Percentiles rank a stretch among this genome's conserved stretches.
Conservation (phyloP, 2,329 filamentous ascomycete species). For the Arthrinium phaeospermum region DNA sequence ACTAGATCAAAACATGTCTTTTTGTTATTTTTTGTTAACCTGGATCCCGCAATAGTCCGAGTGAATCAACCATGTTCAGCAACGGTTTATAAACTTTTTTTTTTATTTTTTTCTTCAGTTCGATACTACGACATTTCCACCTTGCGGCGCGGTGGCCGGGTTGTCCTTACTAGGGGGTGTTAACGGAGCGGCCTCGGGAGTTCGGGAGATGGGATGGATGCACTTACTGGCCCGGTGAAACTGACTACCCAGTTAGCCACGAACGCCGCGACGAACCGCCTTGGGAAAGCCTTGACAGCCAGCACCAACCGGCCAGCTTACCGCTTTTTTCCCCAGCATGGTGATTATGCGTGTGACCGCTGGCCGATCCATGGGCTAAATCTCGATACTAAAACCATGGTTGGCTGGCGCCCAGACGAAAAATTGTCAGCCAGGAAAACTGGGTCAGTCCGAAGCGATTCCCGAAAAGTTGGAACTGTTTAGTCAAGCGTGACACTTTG, state of each 20-base stretch:
- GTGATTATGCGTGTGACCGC: neutral
- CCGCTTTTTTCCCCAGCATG: slow-evolving; percentile 10
- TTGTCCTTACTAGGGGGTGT: neutral
- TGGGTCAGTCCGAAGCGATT: slow-evolving; percentile 5
- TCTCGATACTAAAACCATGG: neutral
- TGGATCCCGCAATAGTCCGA: neutral
- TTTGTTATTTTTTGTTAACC: neutral
- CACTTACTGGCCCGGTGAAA: slow-evolving; percentile 10
- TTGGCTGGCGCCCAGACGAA: slow-evolving; percentile 7
- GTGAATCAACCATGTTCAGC: neutral
- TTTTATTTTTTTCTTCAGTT: neutral
- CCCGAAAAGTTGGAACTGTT: slow-evolving; percentile 11
- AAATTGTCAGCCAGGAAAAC: slow-evolving; percentile 16
- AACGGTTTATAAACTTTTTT: neutral
- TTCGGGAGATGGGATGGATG: neutral
- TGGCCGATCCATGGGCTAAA: slow-evolving; percentile 10
- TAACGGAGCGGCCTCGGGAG: neutral
- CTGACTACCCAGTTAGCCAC: neutral
- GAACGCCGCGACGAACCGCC: neutral
- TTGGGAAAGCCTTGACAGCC: neutral
- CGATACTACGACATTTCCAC: neutral
- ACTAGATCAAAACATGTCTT: slow-evolving; percentile 18
- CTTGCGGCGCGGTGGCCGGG: neutral
- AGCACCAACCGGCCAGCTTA: neutral
- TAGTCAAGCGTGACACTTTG: slow-evolving; percentile 9